Base-by-base conservation (phyloP, 768 basidiomycete species). In the Mycena rebaudengoi region DNA sequence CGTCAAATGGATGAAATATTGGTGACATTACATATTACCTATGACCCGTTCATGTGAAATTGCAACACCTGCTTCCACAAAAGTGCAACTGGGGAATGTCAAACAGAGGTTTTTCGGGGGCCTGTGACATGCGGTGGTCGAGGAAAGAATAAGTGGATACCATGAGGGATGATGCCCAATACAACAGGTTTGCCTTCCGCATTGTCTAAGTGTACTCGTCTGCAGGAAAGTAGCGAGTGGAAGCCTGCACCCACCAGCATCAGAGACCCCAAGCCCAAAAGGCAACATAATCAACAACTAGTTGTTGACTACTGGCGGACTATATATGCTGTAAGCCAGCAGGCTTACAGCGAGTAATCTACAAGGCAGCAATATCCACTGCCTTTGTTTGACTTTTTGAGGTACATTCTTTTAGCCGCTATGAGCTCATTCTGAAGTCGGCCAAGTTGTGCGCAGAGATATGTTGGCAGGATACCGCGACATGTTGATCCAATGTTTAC, bases 51-150 rank as follows among this genome's bases (percentile, higher is more conserved):
- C 53, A 16, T 57, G 53, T 2, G 29, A 20, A 7, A 56, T 41
- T 1, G 62, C 62, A 37, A 56, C 54, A 7, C 54, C 62, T 7
- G 54, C 62, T 28, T 45, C 35, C 10, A 62, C 60, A 35, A 60
- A n/a, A 60, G 16, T 43, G 59, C 33, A 52, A 44, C 2, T 44
- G 11, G 1, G 59, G 59, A 7, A 60, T 60, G 6, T 23, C 18
- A 21, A 60, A 52, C 6, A 40, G 39, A 16, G 41, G 59, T 18
- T 41, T 23, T 29, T 45, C 29, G 4, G 7, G n/a, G 4, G 48
- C 18, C 16, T 39, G 12, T 21, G 48, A 41, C n/a, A 51, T 21
- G 25, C 25, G 37, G 21, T 37, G 32, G n/a, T 26, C 3, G 21
- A 60, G 51, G 30, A 44, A 44, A 12, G 59, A 60, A 30, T 52